Conservation (phyloP, 2,329 filamentous ascomycete species). For the Colletotrichum eremochloae region DNA sequence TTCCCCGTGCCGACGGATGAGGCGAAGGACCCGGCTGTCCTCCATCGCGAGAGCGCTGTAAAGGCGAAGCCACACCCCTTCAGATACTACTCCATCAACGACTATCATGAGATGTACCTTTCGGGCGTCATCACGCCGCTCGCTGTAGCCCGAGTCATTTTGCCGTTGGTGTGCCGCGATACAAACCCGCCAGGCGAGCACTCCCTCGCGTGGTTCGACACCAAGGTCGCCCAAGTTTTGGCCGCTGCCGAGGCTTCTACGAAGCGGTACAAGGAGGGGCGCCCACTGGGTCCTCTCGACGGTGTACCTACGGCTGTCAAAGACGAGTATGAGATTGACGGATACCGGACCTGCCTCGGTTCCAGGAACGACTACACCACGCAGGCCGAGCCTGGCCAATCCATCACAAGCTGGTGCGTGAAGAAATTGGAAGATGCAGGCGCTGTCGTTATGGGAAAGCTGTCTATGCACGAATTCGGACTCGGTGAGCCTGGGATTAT, state of each 20-base stretch:
- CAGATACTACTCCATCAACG: conserved; percentile 54
- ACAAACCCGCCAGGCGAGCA: conserved; percentile 54
- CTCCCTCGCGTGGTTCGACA: conserved; percentile 60
- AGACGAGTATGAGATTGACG: conserved; percentile 82
- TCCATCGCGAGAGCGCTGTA: conserved; percentile 36
- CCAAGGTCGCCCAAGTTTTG: conserved; percentile 56
- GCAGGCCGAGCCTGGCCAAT: conserved; percentile 52
- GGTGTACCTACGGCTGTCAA: conserved; percentile 82
- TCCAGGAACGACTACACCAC: conserved; percentile 71
- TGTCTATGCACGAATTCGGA: conserved; percentile 83
- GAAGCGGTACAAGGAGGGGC: conserved; percentile 63
- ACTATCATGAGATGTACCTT: conserved; percentile 60
- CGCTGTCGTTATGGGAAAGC: conserved; percentile 56
- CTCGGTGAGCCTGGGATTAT: conserved; percentile 63
- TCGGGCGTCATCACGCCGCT: conserved; percentile 60
- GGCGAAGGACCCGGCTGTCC: conserved; percentile 54
- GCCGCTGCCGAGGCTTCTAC: conserved; percentile 61
- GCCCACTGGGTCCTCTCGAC: conserved; percentile 74
- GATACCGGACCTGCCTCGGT: conserved; percentile 77
- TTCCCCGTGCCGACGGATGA: conserved; percentile 58
- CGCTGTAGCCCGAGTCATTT: conserved; percentile 59
- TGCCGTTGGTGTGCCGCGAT: conserved; percentile 60
- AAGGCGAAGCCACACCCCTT: conserved; percentile 33
- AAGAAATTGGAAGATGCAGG: conserved; percentile 75
- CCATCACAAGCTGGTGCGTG: conserved; percentile 76